A percentile compares a stretch with the other conserved stretches of the same genome.
Evolutionary conservation across 495 filamentous ascomycete species (phyloP).

Genomic region (Penicillium desertorum): DNA sequence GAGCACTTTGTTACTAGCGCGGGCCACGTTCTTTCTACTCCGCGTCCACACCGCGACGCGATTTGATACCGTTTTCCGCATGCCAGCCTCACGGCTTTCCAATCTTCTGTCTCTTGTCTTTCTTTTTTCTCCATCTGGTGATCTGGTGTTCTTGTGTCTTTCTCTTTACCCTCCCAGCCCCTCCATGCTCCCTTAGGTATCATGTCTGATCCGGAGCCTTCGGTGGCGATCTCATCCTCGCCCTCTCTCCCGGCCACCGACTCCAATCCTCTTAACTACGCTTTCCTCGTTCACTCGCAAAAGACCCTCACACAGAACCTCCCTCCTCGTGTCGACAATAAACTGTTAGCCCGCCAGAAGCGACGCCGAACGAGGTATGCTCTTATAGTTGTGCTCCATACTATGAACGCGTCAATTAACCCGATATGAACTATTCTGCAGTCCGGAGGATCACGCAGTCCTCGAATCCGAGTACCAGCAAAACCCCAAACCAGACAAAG

Average conservation of each 20-base stretch:
- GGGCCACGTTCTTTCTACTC: conserved; percentile 36
- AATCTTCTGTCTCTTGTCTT: conserved; percentile 14
- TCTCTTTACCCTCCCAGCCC: conserved; percentile 8
- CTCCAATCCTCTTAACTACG: conserved; percentile 49
- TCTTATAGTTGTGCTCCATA: neutral
- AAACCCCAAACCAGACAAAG: conserved; percentile 92
- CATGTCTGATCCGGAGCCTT: conserved; percentile 43
- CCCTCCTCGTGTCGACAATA: conserved; percentile 66
- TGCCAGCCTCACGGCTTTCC: conserved; percentile 22
- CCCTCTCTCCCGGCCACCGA: conserved; percentile 39
- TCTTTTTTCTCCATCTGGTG: conserved; percentile 5
- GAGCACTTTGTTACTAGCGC: conserved; percentile 28
- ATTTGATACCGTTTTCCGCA: conserved; percentile 29
- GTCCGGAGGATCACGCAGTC: conserved; percentile 83
- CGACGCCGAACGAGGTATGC: conserved; percentile 64
- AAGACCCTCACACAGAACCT: conserved; percentile 61
- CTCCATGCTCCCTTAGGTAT: conserved; percentile 28
- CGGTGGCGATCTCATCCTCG: conserved; percentile 39
- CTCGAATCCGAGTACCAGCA: conserved; percentile 83
- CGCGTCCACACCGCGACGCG: conserved; percentile 49
- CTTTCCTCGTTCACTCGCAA: conserved; percentile 69
- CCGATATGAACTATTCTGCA: conserved; percentile 35
- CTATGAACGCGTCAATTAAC: conserved; percentile 19
- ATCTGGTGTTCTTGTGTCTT: conserved; percentile 14
- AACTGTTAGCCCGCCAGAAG: conserved; percentile 65